Base-by-base conservation (phyloP, 768 basidiomycete species). In the Lentinula sp. region DNA sequence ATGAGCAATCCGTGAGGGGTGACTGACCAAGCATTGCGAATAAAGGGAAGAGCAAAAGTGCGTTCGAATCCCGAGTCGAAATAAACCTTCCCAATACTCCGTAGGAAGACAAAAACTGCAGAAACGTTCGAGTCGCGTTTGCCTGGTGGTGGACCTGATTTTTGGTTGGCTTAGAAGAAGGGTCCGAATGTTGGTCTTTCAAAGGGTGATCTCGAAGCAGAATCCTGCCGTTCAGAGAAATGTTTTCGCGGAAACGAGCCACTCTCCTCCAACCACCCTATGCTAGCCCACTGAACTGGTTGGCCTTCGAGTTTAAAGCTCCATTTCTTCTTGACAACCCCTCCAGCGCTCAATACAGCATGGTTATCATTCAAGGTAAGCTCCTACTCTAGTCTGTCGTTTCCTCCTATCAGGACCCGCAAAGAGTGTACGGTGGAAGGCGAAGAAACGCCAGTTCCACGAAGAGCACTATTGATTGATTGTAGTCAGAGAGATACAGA, bases 1-100 rank as follows among this genome's bases (percentile, higher is more conserved):
- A 94, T 82, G 74, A 93, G 78, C 23, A 93, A 81, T 1, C 92
- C 92, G 64, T 90, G 86, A 1, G 92, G 92, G 61, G 77, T 79
- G 20, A 91, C 74, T 4, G 91, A 85, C 91, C 90, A 93, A 1
- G 88, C 91, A 62, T 79, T 83, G 41, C 87, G 80, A 3, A 91
- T 81, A 68, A 94, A 94, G 0, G 92, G 92, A 4, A 94, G 74
- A 33, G 88, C 83, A 69, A 92, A 87, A 1, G 88, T 89, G 67
- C 86, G 91, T 65, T 91, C 87, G 37, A 81, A 67, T 4, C 91
- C 91, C 63, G 88, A 87, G 64, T 79, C 75, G 59, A 90, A 73
- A 67, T 84, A 90, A 58, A 93, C 84, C 69, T 82, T 86, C 57
- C 84, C 89, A 48, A 88, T 81, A 67, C 83, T 87, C 28, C 91